Evolutionary conservation across 108 stramenopile genomes (phyloP).

Genomic region (Skeletonema costatum): DNA sequence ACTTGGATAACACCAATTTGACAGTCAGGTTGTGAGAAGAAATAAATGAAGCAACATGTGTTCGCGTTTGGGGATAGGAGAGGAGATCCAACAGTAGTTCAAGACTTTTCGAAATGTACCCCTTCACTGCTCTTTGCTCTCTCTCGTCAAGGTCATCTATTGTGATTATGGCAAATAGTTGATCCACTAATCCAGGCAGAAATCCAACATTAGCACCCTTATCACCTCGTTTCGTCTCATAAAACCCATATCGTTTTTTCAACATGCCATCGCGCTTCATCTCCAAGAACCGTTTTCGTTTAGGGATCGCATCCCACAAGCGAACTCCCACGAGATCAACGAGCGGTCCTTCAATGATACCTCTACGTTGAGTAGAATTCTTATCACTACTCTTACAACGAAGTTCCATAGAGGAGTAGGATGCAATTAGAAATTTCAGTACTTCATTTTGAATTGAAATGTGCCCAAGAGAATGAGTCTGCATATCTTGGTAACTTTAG

Average conservation of each 20-base stretch:
- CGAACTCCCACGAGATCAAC: slow-evolving; percentile 33
- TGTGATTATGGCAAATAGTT: slow-evolving; percentile 15
- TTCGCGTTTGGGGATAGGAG: slow-evolving; percentile 39
- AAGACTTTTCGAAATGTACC: slow-evolving; percentile 32
- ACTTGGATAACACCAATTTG: slow-evolving; percentile 17
- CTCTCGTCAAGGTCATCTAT: neutral
- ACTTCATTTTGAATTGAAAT: slow-evolving; percentile 15
- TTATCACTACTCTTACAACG: neutral
- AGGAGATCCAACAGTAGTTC: slow-evolving; percentile 43
- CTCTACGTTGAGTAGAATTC: neutral
- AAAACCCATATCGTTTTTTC: slow-evolving; percentile 36
- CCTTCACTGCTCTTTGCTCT: neutral
- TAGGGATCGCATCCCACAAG: slow-evolving; percentile 22
- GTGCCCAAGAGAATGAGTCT: neutral
- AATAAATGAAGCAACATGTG: slow-evolving; percentile 32
- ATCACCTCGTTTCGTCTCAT: slow-evolving; percentile 3
- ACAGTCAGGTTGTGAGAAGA: slow-evolving; percentile 34
- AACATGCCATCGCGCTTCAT: slow-evolving; percentile 35
- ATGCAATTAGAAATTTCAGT: slow-evolving; percentile 25
- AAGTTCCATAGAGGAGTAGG: slow-evolving; percentile 40
- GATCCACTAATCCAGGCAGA: slow-evolving; percentile 23
- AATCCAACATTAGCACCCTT: slow-evolving; percentile 9
- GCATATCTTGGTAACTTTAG: neutral
- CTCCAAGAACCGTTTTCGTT: slow-evolving; percentile 22
- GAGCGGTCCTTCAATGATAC: slow-evolving; percentile 26